phyloP scores from a whole-genome alignment of 2,329 filamentous ascomycete genomes.

The Aspergillus sp. region DNA sequence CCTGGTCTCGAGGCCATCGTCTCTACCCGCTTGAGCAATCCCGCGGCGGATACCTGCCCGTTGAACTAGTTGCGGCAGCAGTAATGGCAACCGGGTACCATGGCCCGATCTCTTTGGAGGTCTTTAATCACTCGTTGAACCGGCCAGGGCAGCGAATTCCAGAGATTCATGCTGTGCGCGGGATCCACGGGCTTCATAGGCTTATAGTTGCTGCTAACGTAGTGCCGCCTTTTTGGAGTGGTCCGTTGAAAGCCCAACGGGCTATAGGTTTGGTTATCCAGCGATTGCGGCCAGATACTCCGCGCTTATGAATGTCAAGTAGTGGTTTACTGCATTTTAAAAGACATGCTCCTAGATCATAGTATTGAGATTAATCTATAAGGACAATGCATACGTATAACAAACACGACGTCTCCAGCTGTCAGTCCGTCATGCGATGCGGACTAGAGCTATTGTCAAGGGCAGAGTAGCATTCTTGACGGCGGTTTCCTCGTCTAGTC shows the following conservation, averaged over 20 bases:
- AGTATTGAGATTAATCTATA: too few relatives aligned
- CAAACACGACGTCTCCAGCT: too few relatives aligned
- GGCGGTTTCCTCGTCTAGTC: too few relatives aligned
- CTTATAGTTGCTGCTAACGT: slow-evolving; percentile 9
- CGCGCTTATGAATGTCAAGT: background rate
- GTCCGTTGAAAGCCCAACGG: background rate
- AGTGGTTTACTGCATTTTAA: too few relatives aligned
- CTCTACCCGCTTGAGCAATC: slow-evolving; percentile 21
- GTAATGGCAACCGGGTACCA: slow-evolving; percentile 24
- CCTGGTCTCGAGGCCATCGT: slow-evolving; percentile 25
- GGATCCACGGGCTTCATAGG: slow-evolving; percentile 13
- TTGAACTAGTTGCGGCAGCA: slow-evolving; percentile 23
- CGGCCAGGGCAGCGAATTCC: slow-evolving; percentile 13
- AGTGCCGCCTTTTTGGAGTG: slow-evolving; percentile 17
- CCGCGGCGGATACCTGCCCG: slow-evolving; percentile 25
- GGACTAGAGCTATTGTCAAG: too few relatives aligned
- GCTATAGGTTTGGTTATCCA: background rate
- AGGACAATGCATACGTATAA: too few relatives aligned
- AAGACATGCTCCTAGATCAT: too few relatives aligned
- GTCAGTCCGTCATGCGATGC: too few relatives aligned
- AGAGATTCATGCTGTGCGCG: slow-evolving; percentile 17
- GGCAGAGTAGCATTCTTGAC: too few relatives aligned
- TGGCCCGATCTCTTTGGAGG: slow-evolving; percentile 26
- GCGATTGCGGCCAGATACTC: background rate
- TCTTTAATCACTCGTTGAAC: slow-evolving; percentile 24